These are phyloP conservation scores for Meyerozyma sp. DNA, from an alignment of 1,139 yeast species.

Conservation along the genomic window DNA sequence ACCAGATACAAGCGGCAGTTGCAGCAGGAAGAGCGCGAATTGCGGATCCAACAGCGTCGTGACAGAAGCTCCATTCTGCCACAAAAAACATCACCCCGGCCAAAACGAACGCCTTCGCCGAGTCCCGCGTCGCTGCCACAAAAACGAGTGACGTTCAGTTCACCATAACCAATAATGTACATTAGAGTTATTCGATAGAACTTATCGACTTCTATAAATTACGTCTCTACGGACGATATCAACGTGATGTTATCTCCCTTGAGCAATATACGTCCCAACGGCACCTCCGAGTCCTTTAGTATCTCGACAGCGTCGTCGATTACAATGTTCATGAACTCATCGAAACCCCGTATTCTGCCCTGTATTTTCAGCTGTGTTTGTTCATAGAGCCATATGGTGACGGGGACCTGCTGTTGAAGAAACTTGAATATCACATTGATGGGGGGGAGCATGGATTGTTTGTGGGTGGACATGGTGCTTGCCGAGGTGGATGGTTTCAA, in stretches of 20 bases:
- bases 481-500: background rate
- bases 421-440: conserved; percentile 85
- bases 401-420: conserved; percentile 75
- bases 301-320: conserved; percentile 82
- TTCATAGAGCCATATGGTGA: conserved; percentile 84
- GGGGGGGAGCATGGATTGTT: conserved; percentile 68
- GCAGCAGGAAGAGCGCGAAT: conserved; percentile 10
- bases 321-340: conserved; percentile 97
- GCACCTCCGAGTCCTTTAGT: conserved; percentile 34
- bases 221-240: conserved; percentile 51
- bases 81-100: background rate
- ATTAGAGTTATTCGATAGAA: background rate
- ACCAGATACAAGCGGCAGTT: conserved; percentile 5
- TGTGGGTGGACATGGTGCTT: conserved; percentile 10
- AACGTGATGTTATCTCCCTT: conserved; percentile 94
- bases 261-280: conserved; percentile 56
- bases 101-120: background rate
- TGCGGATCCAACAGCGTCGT: conserved; percentile 2
- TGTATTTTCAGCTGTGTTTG: conserved; percentile 74
- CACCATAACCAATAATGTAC: conserved; percentile 1
- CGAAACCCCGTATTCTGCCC: conserved; percentile 88
- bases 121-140: background rate
- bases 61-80: background rate
- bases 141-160: conserved; percentile 1
- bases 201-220: background rate